These are phyloP conservation scores for Mortierella polycephala DNA, from an alignment of 371 early-diverging fungal species.

Conservation along the genomic window DNA sequence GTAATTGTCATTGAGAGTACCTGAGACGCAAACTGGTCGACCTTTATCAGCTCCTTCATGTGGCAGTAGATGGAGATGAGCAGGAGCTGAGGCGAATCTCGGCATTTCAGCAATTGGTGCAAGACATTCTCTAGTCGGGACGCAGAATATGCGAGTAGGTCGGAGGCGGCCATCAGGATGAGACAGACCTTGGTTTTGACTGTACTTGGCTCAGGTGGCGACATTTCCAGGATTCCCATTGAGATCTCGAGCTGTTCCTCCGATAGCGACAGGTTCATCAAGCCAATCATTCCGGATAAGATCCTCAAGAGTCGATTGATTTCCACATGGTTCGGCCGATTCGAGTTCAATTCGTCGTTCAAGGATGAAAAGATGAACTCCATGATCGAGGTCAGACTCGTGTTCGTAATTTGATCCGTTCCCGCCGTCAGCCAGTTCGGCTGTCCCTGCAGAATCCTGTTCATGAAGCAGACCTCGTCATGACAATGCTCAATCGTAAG, in stretches of 20 bases:
- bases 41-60: conserved; percentile 28
- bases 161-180: conserved; percentile 43
- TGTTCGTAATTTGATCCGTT: conserved; percentile 33
- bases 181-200: conserved; percentile 46
- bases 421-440: conserved; percentile 52
- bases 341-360: conserved; percentile 44
- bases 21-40: conserved; percentile 46
- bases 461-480: conserved; percentile 51
- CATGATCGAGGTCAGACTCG: conserved; percentile 44
- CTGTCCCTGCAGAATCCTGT: conserved; percentile 45
- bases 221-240: conserved; percentile 38
- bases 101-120: conserved; percentile 21
- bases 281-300: conserved; percentile 47
- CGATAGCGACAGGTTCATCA: conserved; percentile 35
- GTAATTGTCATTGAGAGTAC: conserved; percentile 47
- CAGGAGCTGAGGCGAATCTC: conserved; percentile 42
- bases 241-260: conserved; percentile 48
- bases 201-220: conserved; percentile 30
- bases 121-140: conserved; percentile 25
- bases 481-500: conserved; percentile 52
- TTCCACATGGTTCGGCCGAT: conserved; percentile 26
- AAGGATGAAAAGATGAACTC: conserved; percentile 51
- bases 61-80: conserved; percentile 37
- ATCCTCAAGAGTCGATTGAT: conserved; percentile 40
- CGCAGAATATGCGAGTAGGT: conserved; percentile 35